These are phyloP conservation scores for Clarireedia homoeocarpa DNA, from an alignment of 2,329 filamentous ascomycete genomes.

Conservation along the genomic window DNA sequence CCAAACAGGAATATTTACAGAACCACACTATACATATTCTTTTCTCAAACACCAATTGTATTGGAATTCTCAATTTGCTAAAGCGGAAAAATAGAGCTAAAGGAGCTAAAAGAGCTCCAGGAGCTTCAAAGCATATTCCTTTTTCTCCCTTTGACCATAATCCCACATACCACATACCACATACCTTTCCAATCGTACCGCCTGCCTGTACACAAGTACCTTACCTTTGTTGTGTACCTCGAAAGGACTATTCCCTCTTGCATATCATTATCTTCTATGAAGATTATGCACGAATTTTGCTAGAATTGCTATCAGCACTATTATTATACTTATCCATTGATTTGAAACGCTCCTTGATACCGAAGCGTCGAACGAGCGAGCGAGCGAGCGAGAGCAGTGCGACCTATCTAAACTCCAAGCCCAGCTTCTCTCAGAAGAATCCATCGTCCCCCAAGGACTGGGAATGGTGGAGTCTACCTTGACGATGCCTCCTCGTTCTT, in stretches of 20 bases:
- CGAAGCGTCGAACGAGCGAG: neutral
- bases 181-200: neutral
- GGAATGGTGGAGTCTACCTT: conserved; percentile 50
- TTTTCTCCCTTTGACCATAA: neutral
- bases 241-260: neutral
- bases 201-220: neutral
- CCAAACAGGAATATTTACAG: neutral
- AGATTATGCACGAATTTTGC: neutral
- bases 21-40: neutral
- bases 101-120: neutral
- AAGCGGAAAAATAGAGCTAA: neutral
- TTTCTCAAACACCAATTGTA: conserved; percentile 9
- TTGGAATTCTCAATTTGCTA: neutral
- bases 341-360: neutral
- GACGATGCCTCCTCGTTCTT: conserved; percentile 78
- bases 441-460: neutral
- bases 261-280: neutral
- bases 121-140: conserved; percentile 1
- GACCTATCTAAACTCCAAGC: neutral
- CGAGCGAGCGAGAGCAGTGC: neutral
- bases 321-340: neutral
- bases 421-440: conserved; percentile 9
- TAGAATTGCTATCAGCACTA: neutral
- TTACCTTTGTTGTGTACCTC: neutral
- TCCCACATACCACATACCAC: neutral